phyloP scores from a whole-genome alignment of 805 yeast genomes.

The Kuraishia piskuri region DNA sequence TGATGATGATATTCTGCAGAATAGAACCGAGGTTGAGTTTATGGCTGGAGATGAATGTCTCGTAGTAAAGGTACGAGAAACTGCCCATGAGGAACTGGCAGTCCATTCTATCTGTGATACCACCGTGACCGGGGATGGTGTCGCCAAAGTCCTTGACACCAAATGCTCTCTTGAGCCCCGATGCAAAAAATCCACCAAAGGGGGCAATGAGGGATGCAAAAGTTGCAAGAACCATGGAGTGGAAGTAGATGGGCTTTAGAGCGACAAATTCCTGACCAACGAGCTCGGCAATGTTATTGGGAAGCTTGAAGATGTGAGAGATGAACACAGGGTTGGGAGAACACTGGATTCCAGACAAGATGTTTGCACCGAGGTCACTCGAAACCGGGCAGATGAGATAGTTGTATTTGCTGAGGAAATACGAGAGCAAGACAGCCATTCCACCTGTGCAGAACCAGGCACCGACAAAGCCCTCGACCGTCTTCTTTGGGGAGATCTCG shows the following conservation, averaged over 20 bases:
- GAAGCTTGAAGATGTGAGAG: constrained; percentile 70
- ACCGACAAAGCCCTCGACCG: constrained; percentile 95
- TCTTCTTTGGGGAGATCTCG: constrained; percentile 92
- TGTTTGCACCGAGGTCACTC: constrained; percentile 50
- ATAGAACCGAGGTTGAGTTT: constrained; percentile 67
- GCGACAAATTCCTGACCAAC: constrained; percentile 35
- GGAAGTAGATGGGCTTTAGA: constrained; percentile 84
- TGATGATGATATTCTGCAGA: constrained; percentile 66
- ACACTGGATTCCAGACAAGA: constrained; percentile 60
- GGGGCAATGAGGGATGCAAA: constrained; percentile 98
- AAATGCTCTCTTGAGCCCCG: constrained; percentile 95
- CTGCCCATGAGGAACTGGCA: constrained; percentile 98
- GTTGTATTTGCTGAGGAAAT: constrained; percentile 51
- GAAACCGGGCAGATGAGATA: constrained; percentile 86
- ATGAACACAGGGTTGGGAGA: constrained; percentile 85
- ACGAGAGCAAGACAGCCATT: constrained; percentile 60
- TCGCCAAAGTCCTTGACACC: constrained; percentile 96
- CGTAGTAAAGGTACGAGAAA: constrained; percentile 84
- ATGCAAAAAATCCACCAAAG: constrained; percentile 96
- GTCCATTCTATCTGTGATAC: constrained; percentile 94
- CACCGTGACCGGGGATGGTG: constrained; percentile 98
- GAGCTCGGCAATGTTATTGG: constrained; percentile 50
- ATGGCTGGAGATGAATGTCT: constrained; percentile 75
- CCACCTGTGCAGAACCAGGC: constrained; percentile 93
- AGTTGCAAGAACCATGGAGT: constrained; percentile 76